Percentiles rank a stretch among this genome's conserved stretches.
These are phyloP conservation scores for Asterella californica DNA, from an alignment of 225 moss, liverwort and hornwort genomes.

Conservation along the genomic window DNA sequence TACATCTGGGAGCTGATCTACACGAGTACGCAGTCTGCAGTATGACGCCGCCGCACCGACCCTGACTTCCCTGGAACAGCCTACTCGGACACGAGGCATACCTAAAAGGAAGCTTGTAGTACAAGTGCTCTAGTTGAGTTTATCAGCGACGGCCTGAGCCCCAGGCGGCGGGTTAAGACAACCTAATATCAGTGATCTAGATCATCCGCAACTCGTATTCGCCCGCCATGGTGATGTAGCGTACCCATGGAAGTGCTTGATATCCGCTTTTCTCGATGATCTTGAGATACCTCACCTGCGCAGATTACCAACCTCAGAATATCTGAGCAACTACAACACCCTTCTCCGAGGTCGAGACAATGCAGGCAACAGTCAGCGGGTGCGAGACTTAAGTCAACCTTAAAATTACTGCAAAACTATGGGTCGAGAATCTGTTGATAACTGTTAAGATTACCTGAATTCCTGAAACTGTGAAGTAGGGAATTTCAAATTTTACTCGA, in stretches of 20 bases:
- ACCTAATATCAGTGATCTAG: constrained; percentile 3
- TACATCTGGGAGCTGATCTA: constrained; percentile 22
- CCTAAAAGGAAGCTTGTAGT: constrained; percentile 2
- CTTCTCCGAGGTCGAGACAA: not conserved
- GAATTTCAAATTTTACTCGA: constrained; percentile 95
- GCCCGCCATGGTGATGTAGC: constrained; percentile 96
- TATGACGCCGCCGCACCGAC: constrained; percentile 7
- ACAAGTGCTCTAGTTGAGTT: not conserved
- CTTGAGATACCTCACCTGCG: constrained; percentile 88
- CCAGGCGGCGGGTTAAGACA: not conserved
- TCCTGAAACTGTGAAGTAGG: constrained; percentile 95
- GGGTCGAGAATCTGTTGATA: not conserved
- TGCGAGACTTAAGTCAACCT: not conserved
- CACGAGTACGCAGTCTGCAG: not conserved
- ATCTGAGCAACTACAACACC: not conserved
- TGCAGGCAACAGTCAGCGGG: not conserved
- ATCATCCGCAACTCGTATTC: constrained; percentile 93
- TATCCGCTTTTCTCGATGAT: constrained; percentile 98
- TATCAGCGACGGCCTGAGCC: not conserved
- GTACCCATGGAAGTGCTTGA: constrained; percentile 97
- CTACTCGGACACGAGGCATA: constrained; percentile 1
- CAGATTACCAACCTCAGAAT: not conserved
- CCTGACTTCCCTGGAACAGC: constrained; percentile 11
- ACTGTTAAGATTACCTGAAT: constrained; percentile 57
- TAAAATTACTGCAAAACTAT: not conserved